phyloP scores from a whole-genome alignment of 768 basidiomycete species.

The Pleurotus salmoneostramineus region DNA sequence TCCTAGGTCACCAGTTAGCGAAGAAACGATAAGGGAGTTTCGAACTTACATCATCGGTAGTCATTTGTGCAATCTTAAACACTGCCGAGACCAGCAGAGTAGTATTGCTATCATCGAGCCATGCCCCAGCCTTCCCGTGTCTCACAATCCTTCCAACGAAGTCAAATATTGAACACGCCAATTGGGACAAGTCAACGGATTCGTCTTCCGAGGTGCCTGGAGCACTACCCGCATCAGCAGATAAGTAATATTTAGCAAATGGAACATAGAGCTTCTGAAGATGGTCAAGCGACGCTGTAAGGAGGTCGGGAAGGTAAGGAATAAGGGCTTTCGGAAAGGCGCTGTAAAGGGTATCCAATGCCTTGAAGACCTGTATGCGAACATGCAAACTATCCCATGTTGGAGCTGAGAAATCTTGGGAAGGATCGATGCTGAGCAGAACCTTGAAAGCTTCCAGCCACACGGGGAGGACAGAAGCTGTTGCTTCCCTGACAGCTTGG shows the following conservation, averaged over 20 bases:
- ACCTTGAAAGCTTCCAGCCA: slow-evolving; percentile 93
- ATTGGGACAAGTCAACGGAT: slow-evolving; percentile 66
- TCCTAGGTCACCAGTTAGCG: slow-evolving; percentile 46
- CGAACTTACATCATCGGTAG: slow-evolving; percentile 69
- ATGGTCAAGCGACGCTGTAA: slow-evolving; percentile 55
- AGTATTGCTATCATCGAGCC: slow-evolving; percentile 56
- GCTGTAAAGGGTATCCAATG: slow-evolving; percentile 73
- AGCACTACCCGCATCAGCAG: slow-evolving; percentile 40
- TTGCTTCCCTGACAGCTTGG: slow-evolving; percentile 79
- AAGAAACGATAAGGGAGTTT: background rate
- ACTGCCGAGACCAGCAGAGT: slow-evolving; percentile 47
- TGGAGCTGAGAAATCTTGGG: slow-evolving; percentile 52
- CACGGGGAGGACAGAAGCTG: slow-evolving; percentile 72
- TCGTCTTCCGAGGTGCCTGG: slow-evolving; percentile 76
- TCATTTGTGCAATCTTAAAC: slow-evolving; percentile 81
- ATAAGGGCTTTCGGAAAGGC: slow-evolving; percentile 77
- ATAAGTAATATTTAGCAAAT: slow-evolving; percentile 61
- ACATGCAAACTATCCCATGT: slow-evolving; percentile 84
- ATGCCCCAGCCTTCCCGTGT: slow-evolving; percentile 58
- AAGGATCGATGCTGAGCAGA: slow-evolving; percentile 62
- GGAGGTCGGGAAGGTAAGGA: slow-evolving; percentile 57
- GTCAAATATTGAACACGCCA: slow-evolving; percentile 79
- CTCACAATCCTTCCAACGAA: slow-evolving; percentile 68
- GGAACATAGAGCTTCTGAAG: slow-evolving; percentile 54
- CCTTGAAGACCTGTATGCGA: slow-evolving; percentile 84